A percentile compares a stretch with the other conserved stretches of the same genome.
phyloP scores from a whole-genome alignment of 73 alveolate species.

The Stentor coeruleus region DNA sequence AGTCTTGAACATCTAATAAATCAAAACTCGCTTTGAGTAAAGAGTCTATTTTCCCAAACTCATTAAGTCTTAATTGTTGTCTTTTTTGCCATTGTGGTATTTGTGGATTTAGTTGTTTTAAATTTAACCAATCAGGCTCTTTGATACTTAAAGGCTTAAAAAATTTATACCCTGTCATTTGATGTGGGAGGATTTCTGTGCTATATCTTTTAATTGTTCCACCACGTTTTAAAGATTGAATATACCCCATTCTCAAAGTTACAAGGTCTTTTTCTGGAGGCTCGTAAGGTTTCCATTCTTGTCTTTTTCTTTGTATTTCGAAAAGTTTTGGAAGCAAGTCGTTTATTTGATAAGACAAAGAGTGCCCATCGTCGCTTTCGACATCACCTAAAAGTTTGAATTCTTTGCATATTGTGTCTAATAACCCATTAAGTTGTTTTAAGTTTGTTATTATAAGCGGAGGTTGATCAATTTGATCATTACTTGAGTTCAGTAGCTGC shows the following conservation, averaged over 20 bases:
- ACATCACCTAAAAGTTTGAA: constrained; percentile 57
- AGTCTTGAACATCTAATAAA: constrained; percentile 2
- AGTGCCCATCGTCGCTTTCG: constrained; percentile 57
- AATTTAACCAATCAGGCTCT: not conserved
- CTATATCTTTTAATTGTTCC: not conserved
- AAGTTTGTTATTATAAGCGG: not conserved
- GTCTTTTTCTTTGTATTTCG: constrained; percentile 14
- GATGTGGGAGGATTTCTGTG: not conserved
- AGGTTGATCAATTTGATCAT: not conserved
- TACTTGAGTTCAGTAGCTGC: not conserved
- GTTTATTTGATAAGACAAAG: constrained; percentile 54
- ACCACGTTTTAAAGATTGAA: not conserved
- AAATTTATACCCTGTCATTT: not conserved
- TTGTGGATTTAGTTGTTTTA: not conserved
- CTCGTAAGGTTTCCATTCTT: constrained; percentile 6
- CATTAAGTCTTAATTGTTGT: not conserved
- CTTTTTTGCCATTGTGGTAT: not conserved
- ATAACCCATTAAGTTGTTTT: not conserved
- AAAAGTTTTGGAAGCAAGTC: constrained; percentile 6
- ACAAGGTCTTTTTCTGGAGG: not conserved
- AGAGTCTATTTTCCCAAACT: not conserved
- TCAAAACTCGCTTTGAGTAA: not conserved
- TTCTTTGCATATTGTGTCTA: constrained; percentile 19
- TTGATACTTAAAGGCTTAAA: not conserved
- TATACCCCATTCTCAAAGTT: not conserved